Conservation (phyloP, 2,329 filamentous ascomycete species). For the Sporothrix globosa region DNA sequence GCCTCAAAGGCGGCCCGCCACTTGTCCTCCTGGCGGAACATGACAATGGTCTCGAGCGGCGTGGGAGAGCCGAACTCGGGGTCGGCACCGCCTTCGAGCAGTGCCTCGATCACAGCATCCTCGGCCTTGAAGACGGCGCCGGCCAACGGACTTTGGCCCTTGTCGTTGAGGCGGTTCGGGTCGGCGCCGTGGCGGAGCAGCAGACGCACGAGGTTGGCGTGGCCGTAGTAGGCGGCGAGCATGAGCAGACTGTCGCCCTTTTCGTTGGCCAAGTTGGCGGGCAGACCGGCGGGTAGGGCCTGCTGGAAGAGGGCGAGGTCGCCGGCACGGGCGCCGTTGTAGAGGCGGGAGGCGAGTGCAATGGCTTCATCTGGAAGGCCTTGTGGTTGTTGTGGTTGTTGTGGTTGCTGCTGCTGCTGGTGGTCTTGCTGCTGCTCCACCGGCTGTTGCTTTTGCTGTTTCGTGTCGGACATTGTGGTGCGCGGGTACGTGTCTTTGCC, state of each 20-base stretch:
- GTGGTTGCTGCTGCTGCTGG: neutral
- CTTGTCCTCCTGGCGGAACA: slow-evolving; percentile 57
- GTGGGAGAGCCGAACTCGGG: slow-evolving; percentile 56
- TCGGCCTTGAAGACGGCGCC: slow-evolving; percentile 75
- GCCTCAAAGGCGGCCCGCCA: slow-evolving; percentile 56
- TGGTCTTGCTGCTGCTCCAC: neutral
- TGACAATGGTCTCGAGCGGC: slow-evolving; percentile 52
- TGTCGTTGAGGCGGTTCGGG: slow-evolving; percentile 68
- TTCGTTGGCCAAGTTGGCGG: slow-evolving; percentile 71
- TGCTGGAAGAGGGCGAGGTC: slow-evolving; percentile 61
- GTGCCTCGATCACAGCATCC: slow-evolving; percentile 62
- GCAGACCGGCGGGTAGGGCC: slow-evolving; percentile 67
- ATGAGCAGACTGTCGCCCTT: slow-evolving; percentile 75
- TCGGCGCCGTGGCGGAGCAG: slow-evolving; percentile 67
- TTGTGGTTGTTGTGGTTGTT: neutral
- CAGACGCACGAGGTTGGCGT: slow-evolving; percentile 61
- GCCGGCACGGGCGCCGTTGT: slow-evolving; percentile 66
- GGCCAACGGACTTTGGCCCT: slow-evolving; percentile 69
- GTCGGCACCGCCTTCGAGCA: slow-evolving; percentile 58
- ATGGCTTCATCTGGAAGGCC: slow-evolving; percentile 43
- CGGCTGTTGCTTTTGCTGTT: neutral
- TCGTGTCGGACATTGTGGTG: slow-evolving; percentile 2
- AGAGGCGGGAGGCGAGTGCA: slow-evolving; percentile 67
- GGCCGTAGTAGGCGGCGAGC: slow-evolving; percentile 72
- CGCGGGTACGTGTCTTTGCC: neutral